Evolutionary conservation across 2,329 filamentous ascomycete genomes (phyloP), one percentile per base, ranked within the genome.

Genomic region (Aquanectria penicillioides): DNA sequence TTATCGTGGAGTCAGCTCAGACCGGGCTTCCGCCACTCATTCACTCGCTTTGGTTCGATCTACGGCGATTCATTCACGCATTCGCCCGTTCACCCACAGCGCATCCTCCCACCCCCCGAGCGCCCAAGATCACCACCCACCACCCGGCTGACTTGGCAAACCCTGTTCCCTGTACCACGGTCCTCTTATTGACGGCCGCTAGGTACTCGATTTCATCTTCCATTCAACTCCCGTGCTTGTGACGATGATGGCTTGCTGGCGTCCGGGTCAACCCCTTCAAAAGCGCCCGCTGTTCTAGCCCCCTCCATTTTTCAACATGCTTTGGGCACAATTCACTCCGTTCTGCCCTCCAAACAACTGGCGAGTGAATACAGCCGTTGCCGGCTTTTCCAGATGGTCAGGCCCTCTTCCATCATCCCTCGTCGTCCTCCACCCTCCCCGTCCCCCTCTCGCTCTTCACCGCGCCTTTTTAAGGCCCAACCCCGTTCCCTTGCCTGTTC

Each of bases 61-160:
- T 29, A 44, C 23, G 37, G 31, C 66, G 53, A 62, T 67, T 56
- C 59, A 53, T 50, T 52, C 64, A 48, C 56, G 62, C 60, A 55
- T 53, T 49, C 65, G 64, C 66, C 64, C 63, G 58, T 64, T 49
- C n/a, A n/a, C n/a, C n/a, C n/a, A n/a, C n/a, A n/a, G n/a, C n/a
- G n/a, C n/a, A n/a, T n/a, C n/a, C n/a, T n/a, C n/a, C n/a, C n/a
- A n/a, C n/a, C n/a, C n/a, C n/a, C n/a, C n/a, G n/a, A n/a, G n/a
- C n/a, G n/a, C n/a, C n/a, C n/a, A n/a, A n/a, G n/a, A n/a, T n/a
- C 65, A 67, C 67, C 57, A 63, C 57, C 65, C 61, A 59, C 54
- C 53, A 41, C 37, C 57, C 56, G 51, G 59, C 50, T 65, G 65
- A 68, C 62, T 63, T 69, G 62, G 65, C 60, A 63, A 49, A 50